Base-by-base conservation (phyloP, 2,329 filamentous ascomycete genomes). In the Periconia macrospinosa region DNA sequence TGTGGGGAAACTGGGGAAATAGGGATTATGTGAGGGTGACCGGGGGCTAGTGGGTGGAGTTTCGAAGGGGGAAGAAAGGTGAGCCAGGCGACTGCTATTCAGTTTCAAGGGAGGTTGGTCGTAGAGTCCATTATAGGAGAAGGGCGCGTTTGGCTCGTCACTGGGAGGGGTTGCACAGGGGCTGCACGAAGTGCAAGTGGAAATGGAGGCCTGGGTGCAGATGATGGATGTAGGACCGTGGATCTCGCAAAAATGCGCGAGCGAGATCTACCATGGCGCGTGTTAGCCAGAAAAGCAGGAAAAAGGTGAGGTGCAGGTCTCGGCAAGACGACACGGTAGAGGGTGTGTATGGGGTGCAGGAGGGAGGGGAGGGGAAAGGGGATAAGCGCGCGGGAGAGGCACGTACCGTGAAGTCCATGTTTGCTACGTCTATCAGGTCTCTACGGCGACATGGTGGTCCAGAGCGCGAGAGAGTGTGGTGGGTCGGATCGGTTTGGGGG, bases 211-310 rank as follows among this genome's bases (percentile, higher is more conserved):
- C 68, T 85, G 82, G 54, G 83, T 85, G 71, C 83, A 85, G 59
- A 85, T 81, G 69, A 85, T 83, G 52, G 81, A 84, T 49, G 82
- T 85, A 17, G 83, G 83, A 68, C 83, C 83, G 78, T 85, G 82
- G 70, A 82, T 76, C 74, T 85, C 83, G 73, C 83, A 85, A 70
- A 85, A 85, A 74, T 85, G 83, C 59, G 83, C 83, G 59, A 85
- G 78, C 64, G 83, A 84, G 67, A 85, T 79, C 83, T 85, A 63
- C 35, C 20, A 18, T 50, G n/a, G 46, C 20, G 33, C 35, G 47
- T 18, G 58, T 71, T 62, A 70, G 66, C 56, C 37, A 53, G 50
- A 52, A 37, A 37, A 37, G 8, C 33, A 10, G 33, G 33, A 10
- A 27, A 27, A 27, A 27, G 5, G 23, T 27, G 23, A 27, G 23